phyloP scores from a whole-genome alignment of 176 grass and related monocot species.

The Tuctoria greenei region DNA sequence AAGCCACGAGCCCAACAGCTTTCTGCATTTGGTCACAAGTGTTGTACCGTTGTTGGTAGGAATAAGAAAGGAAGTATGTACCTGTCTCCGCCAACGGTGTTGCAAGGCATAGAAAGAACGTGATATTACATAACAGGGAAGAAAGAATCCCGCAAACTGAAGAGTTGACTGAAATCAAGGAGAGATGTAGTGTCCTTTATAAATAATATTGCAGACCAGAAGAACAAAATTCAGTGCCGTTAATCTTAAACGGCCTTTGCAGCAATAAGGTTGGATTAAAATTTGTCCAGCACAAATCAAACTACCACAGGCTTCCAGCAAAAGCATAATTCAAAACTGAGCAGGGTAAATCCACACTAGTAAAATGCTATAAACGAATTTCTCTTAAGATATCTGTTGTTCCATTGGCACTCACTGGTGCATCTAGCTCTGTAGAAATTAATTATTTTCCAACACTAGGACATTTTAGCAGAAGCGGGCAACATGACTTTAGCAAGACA shows the following conservation, averaged over 20 bases:
- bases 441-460: slow-evolving; percentile 4
- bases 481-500: slow-evolving; percentile 6
- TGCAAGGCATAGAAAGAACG: slow-evolving; percentile 77
- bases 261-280: background rate
- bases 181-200: slow-evolving; percentile 6
- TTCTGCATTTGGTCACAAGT: background rate
- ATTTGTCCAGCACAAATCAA: background rate
- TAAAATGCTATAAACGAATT: slow-evolving; percentile 1
- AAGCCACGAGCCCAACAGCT: background rate
- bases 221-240: background rate
- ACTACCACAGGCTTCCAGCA: background rate
- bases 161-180: slow-evolving; percentile 66
- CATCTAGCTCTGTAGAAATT: background rate
- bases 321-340: background rate
- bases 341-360: background rate
- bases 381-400: background rate
- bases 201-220: background rate
- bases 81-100: slow-evolving; percentile 74
- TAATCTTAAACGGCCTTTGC: background rate
- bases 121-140: slow-evolving; percentile 94
- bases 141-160: slow-evolving; percentile 79
- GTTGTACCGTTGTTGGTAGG: background rate
- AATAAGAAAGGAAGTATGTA: slow-evolving; percentile 38
- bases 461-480: background rate
- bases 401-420: background rate